Conservation (phyloP, 257 asterid genomes). For the Penstemon davidsonii region DNA sequence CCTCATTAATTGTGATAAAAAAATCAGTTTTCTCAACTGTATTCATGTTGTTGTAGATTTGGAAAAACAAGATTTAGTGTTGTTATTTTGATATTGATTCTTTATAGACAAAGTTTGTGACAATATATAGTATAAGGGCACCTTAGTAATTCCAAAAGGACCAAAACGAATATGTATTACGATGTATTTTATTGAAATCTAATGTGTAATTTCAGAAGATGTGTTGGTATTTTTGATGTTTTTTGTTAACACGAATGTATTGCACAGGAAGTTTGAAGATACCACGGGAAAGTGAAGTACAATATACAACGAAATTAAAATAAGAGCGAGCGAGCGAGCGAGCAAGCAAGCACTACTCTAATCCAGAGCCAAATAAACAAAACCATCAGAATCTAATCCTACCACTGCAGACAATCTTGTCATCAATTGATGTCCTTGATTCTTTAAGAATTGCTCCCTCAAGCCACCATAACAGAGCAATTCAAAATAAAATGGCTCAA, state of each 20-base stretch:
- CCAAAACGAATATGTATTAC: too few relatives aligned
- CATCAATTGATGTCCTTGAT: not conserved
- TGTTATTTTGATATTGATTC: too few relatives aligned
- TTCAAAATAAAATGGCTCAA: conserved; percentile 67
- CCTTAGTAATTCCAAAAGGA: too few relatives aligned
- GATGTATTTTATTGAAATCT: too few relatives aligned
- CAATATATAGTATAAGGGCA: too few relatives aligned
- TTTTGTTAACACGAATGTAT: too few relatives aligned
- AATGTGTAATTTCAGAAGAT: too few relatives aligned
- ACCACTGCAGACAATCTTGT: not conserved
- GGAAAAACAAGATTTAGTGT: not conserved
- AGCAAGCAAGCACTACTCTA: too few relatives aligned
- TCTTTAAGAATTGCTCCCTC: conserved; percentile 17
- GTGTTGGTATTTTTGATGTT: too few relatives aligned
- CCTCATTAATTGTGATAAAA: not conserved
- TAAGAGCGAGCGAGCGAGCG: too few relatives aligned
- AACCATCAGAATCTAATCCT: not conserved
- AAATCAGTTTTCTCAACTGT: not conserved
- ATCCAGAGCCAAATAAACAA: not conserved
- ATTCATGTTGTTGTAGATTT: conserved; percentile 1
- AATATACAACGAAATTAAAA: not conserved
- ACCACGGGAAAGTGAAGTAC: not conserved
- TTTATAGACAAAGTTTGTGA: too few relatives aligned
- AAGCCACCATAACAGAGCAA: conserved; percentile 80
- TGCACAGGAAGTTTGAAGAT: too few relatives aligned